These are phyloP conservation scores for Cutaneotrichosporon sp. DNA, from an alignment of 1,284 basidiomycete species.

Conservation along the genomic window DNA sequence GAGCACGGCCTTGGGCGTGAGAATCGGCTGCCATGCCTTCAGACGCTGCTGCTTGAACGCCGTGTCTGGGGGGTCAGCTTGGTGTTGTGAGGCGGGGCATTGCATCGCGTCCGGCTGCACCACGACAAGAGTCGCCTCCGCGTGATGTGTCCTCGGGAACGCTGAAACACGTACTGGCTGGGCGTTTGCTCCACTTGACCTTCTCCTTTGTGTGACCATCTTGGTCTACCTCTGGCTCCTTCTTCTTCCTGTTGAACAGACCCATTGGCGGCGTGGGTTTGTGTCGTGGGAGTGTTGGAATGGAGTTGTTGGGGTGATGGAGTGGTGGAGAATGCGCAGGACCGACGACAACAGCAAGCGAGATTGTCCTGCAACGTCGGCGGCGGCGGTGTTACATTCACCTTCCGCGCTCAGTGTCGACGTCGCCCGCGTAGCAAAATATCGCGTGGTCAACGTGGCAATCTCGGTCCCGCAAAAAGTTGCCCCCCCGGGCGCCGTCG, in stretches of 20 bases:
- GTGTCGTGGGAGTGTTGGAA: background rate
- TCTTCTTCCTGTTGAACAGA: constrained; percentile 42
- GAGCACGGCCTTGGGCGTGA: constrained; percentile 93
- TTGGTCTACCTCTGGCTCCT: constrained; percentile 25
- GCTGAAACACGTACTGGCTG: constrained; percentile 65
- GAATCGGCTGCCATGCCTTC: constrained; percentile 99
- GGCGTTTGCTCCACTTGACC: constrained; percentile 78
- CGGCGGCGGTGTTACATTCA: too few species aligned
- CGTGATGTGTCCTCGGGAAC: too few species aligned
- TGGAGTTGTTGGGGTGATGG: background rate
- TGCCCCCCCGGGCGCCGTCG: too few species aligned
- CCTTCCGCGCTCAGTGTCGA: too few species aligned
- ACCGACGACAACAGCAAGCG: background rate
- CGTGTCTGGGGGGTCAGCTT: constrained; percentile 62
- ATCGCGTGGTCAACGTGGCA: too few species aligned
- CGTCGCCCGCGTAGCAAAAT: too few species aligned
- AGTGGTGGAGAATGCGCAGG: background rate
- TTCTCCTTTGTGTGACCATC: constrained; percentile 59
- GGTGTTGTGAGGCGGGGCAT: background rate
- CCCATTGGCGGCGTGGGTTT: constrained; percentile 37
- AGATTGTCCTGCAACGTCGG: background rate
- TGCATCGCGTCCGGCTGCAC: background rate
- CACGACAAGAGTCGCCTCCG: too few species aligned
- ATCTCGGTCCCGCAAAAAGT: too few species aligned
- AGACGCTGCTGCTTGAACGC: constrained; percentile 99